A percentile compares a stretch with the other conserved stretches of the same genome.
These are phyloP conservation scores for Ustilago cynodontis DNA, from an alignment of 1,284 basidiomycete species.

Conservation along the genomic window DNA sequence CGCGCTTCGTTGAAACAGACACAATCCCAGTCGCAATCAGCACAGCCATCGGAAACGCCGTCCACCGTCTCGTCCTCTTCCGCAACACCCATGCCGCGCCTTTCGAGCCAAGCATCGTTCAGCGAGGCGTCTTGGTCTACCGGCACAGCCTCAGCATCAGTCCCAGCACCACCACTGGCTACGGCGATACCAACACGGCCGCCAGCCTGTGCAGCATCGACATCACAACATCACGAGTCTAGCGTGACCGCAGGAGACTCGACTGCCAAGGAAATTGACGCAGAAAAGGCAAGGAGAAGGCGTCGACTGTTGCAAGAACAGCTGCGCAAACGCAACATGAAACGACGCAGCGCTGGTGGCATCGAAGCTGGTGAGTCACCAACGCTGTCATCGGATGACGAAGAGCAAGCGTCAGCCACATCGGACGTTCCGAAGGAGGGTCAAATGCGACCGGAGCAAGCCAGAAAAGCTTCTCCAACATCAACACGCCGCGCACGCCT, in stretches of 20 bases:
- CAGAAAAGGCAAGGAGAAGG: slow-evolving; percentile 27
- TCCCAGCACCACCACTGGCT: background rate
- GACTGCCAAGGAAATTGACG: slow-evolving; percentile 16
- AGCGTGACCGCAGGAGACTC: background rate
- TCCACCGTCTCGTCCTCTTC: background rate
- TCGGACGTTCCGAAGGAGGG: background rate
- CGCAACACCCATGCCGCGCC: slow-evolving; percentile 10
- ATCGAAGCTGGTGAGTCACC: slow-evolving; percentile 12
- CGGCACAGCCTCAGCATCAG: background rate
- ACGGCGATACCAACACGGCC: background rate
- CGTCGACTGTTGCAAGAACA: slow-evolving; percentile 40
- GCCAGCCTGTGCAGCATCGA: slow-evolving; percentile 3
- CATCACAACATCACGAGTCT: slow-evolving; percentile 5
- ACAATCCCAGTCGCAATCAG: slow-evolving; percentile 3
- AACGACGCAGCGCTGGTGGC: slow-evolving; percentile 26
- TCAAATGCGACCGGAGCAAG: background rate
- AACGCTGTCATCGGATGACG: slow-evolving; percentile 9
- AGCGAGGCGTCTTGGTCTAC: slow-evolving; percentile 1
- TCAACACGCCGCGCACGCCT: slow-evolving; percentile 7
- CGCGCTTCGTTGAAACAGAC: background rate
- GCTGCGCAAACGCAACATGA: slow-evolving; percentile 40
- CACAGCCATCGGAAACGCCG: slow-evolving; percentile 5
- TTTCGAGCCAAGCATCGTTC: slow-evolving; percentile 1
- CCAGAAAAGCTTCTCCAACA: background rate
- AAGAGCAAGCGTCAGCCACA: background rate